Evolutionary conservation across 2,329 filamentous ascomycete genomes (phyloP).

Genomic region (Aspergillus unguis): DNA sequence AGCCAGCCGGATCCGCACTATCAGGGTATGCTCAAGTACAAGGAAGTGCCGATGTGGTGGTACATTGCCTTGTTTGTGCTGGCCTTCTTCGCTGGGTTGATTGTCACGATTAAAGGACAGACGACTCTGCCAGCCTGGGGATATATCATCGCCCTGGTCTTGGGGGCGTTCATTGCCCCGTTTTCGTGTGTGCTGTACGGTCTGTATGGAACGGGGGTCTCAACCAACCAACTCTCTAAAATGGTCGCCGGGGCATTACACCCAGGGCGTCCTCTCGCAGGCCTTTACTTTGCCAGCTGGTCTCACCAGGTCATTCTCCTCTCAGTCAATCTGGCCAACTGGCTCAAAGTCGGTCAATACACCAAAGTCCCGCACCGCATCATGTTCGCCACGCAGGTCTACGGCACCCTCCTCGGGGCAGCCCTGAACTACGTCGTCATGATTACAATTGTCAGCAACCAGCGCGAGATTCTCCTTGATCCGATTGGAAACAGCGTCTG

Average conservation of each 20-base stretch:
- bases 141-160: slow-evolving; percentile 45
- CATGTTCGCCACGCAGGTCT: slow-evolving; percentile 58
- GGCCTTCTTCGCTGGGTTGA: slow-evolving; percentile 48
- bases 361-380: slow-evolving; percentile 55
- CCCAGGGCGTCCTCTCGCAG: slow-evolving; percentile 24
- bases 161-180: slow-evolving; percentile 48
- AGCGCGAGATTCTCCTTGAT: slow-evolving; percentile 48
- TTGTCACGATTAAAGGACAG: slow-evolving; percentile 47
- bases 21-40: slow-evolving; percentile 26
- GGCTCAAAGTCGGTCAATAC: slow-evolving; percentile 20
- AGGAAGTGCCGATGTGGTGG: slow-evolving; percentile 45
- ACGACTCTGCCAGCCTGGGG: slow-evolving; percentile 49
- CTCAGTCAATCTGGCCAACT: slow-evolving; percentile 24
- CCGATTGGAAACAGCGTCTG: slow-evolving; percentile 50
- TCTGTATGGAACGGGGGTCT: slow-evolving; percentile 20
- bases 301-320: slow-evolving; percentile 28
- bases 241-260: slow-evolving; percentile 26
- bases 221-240: slow-evolving; percentile 25
- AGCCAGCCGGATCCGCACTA: slow-evolving; percentile 23
- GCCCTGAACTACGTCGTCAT: slow-evolving; percentile 57
- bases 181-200: slow-evolving; percentile 32
- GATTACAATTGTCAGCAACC: slow-evolving; percentile 51
- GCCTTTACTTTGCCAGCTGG: slow-evolving; percentile 29
- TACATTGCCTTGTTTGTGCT: slow-evolving; percentile 42
- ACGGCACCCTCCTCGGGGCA: slow-evolving; percentile 54